A percentile compares a stretch with the other conserved stretches of the same genome.
Evolutionary conservation across 169 alveolate species (phyloP).

Genomic region (Eimeria brunetti): DNA sequence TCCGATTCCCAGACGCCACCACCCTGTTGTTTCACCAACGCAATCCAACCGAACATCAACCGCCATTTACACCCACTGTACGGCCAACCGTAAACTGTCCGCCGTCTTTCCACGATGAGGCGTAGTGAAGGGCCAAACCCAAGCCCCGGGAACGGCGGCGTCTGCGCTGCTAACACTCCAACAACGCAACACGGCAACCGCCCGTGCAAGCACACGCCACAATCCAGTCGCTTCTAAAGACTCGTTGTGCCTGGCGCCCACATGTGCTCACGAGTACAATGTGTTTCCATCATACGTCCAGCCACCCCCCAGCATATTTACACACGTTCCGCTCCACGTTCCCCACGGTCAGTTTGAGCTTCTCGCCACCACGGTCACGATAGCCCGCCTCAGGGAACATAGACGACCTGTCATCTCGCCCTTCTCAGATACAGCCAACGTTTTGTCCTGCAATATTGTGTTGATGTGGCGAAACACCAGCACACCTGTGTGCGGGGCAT

Average conservation of each 20-base stretch:
- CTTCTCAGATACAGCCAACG: background rate
- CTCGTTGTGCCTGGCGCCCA: background rate
- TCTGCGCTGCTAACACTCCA: too few species aligned
- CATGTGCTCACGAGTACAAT: background rate
- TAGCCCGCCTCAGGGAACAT: background rate
- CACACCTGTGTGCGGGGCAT: background rate
- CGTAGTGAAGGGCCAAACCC: too few species aligned
- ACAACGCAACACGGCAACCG: too few species aligned
- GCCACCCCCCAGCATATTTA: background rate
- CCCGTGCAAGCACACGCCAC: too few species aligned
- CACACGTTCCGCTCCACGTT: background rate
- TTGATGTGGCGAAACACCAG: background rate
- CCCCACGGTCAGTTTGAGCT: background rate
- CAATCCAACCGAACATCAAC: too few species aligned
- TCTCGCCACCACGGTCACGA: background rate
- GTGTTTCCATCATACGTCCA: background rate
- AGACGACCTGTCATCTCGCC: background rate
- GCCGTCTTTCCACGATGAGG: too few species aligned
- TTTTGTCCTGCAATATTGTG: background rate
- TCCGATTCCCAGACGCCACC: too few species aligned
- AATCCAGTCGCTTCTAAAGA: background rate
- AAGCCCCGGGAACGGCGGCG: too few species aligned
- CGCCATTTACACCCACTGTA: too few species aligned
- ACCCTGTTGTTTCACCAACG: too few species aligned
- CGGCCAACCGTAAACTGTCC: too few species aligned